These are phyloP conservation scores for Arthrobotrys sphaeroides DNA, from an alignment of 2,329 filamentous ascomycete species.

Conservation along the genomic window DNA sequence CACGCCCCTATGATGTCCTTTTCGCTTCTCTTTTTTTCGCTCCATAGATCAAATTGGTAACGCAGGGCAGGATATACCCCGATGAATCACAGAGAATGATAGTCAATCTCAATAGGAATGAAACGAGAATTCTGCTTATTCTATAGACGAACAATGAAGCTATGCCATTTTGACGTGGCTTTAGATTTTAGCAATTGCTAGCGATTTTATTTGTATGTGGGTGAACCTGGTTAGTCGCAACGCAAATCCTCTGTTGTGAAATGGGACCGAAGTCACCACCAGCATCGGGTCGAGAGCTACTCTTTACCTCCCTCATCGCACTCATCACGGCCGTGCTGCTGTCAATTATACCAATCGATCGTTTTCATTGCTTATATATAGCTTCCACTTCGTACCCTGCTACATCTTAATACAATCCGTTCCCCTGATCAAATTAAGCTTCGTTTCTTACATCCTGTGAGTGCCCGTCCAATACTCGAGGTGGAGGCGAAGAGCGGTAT, in stretches of 20 bases:
- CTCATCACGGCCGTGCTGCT: background rate
- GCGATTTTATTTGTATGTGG: too few relatives aligned
- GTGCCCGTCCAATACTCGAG: too few relatives aligned
- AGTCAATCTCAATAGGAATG: constrained; percentile 23
- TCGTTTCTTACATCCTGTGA: too few relatives aligned
- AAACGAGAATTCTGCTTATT: background rate
- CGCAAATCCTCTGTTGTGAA: constrained; percentile 27
- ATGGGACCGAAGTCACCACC: too few relatives aligned
- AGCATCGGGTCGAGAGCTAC: too few relatives aligned
- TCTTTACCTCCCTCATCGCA: background rate
- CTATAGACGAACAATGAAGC: background rate
- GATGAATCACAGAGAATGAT: constrained; percentile 26
- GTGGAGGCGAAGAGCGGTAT: too few relatives aligned
- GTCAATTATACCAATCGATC: background rate
- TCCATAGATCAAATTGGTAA: constrained; percentile 50
- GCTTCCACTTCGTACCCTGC: background rate
- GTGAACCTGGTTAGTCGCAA: too few relatives aligned
- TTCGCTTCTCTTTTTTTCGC: background rate
- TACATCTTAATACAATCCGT: too few relatives aligned
- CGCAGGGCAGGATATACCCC: constrained; percentile 51
- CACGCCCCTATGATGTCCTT: constrained; percentile 8
- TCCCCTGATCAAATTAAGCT: too few relatives aligned
- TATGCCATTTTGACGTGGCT: too few relatives aligned
- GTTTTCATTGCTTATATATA: background rate
- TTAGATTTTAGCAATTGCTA: too few relatives aligned